A percentile compares a stretch with the other conserved stretches of the same genome.
phyloP scores from a whole-genome alignment of 345 rosid species.

The Salix brachista region DNA sequence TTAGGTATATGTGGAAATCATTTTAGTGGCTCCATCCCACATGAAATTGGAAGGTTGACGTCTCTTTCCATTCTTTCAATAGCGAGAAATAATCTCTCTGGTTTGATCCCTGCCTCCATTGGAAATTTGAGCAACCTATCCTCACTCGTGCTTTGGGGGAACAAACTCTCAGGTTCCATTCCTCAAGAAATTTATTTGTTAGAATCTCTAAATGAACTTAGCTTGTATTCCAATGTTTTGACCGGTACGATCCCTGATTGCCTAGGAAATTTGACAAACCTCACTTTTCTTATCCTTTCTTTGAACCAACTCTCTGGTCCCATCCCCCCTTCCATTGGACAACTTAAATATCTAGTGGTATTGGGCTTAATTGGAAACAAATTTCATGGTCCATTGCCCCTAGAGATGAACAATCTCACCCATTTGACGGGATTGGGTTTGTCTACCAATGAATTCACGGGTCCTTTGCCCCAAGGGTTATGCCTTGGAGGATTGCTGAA shows the following conservation, averaged over 20 bases:
- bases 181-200: too few relatives aligned
- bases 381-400: neutral
- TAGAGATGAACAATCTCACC: neutral
- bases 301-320: neutral
- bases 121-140: too few relatives aligned
- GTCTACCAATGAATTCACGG: neutral
- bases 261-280: neutral
- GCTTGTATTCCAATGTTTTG: accelerated
- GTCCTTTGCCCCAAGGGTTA: neutral
- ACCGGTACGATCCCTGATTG: too few relatives aligned
- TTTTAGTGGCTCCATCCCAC: neutral
- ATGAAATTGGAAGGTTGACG: neutral
- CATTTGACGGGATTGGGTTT: neutral
- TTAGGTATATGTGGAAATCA: neutral
- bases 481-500: neutral
- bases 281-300: too few relatives aligned
- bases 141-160: neutral
- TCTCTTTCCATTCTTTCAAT: neutral
- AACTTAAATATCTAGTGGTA: neutral
- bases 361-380: accelerated
- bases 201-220: too few relatives aligned
- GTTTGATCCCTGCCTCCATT: too few relatives aligned
- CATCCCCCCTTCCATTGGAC: neutral
- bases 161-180: too few relatives aligned
- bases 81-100: too few relatives aligned